These are phyloP conservation scores for Prasinococcaceae sp. DNA, from an alignment of 139 green algal genomes.

Conservation along the genomic window DNA sequence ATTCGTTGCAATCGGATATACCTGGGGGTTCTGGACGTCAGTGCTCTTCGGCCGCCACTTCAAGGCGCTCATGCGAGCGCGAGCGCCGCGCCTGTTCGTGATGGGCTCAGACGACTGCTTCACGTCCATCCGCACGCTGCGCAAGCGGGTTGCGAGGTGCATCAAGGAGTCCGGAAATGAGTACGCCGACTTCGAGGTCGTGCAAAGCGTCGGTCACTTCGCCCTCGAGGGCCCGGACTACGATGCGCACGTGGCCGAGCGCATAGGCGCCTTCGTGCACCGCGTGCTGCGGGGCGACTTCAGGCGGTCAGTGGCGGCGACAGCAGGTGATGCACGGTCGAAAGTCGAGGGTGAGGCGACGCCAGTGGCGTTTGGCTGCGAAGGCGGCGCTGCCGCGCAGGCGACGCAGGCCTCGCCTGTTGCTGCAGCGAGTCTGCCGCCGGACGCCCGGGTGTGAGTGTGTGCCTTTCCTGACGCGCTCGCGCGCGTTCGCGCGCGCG, in stretches of 20 bases:
- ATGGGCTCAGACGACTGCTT: conserved; percentile 8
- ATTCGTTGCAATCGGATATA: conserved; percentile 15
- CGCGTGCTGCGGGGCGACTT: too few species aligned
- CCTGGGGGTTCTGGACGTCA: conserved; percentile 4
- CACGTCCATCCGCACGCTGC: not conserved
- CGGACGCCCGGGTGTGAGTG: too few species aligned
- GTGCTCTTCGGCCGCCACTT: conserved; percentile 6
- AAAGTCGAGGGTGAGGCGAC: too few species aligned
- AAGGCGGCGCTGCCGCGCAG: too few species aligned
- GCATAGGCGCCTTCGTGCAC: not conserved
- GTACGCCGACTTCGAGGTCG: not conserved
- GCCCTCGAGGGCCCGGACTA: conserved; percentile 4
- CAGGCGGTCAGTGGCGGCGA: too few species aligned
- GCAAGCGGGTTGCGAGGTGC: not conserved
- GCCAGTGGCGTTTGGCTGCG: too few species aligned
- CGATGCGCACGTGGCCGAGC: conserved; percentile 2
- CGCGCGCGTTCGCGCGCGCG: too few species aligned
- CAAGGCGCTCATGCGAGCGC: not conserved
- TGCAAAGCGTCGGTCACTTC: conserved; percentile 9
- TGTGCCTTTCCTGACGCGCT: too few species aligned
- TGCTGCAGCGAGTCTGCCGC: too few species aligned
- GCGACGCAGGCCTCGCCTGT: too few species aligned
- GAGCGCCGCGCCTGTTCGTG: conserved; percentile 8
- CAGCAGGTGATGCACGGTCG: too few species aligned
- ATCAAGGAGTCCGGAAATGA: not conserved